phyloP scores from a whole-genome alignment of 192 early-diverging fungal species.

The Podila epigama region DNA sequence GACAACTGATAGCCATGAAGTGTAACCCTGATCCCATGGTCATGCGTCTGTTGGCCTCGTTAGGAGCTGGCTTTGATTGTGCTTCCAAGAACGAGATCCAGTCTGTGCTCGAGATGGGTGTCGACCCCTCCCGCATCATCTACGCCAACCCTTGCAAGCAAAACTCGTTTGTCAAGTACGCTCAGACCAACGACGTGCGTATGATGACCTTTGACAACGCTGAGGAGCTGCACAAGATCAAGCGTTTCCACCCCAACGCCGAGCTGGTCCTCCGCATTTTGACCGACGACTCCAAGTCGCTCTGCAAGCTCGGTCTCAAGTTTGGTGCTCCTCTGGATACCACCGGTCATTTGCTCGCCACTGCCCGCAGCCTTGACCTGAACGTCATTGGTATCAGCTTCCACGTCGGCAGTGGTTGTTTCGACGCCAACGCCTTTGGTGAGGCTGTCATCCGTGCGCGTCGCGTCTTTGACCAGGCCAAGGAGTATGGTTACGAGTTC shows the following conservation, averaged over 20 bases:
- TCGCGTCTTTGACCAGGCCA: slow-evolving; percentile 85
- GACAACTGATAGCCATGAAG: slow-evolving; percentile 77
- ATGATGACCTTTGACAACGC: slow-evolving; percentile 99
- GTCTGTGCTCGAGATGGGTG: slow-evolving; percentile 76
- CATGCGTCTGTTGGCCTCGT: slow-evolving; percentile 75
- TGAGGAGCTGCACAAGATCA: slow-evolving; percentile 95
- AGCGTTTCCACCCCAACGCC: slow-evolving; percentile 78
- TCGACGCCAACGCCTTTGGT: slow-evolving; percentile 82
- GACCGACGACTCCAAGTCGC: slow-evolving; percentile 89
- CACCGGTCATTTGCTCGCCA: slow-evolving; percentile 70
- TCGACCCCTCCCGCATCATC: slow-evolving; percentile 79
- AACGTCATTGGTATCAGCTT: slow-evolving; percentile 91
- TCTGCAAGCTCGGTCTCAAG: slow-evolving; percentile 92
- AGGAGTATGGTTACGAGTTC: slow-evolving; percentile 75
- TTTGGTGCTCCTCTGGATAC: slow-evolving; percentile 87
- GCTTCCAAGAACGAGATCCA: slow-evolving; percentile 92
- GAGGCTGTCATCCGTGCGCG: slow-evolving; percentile 88
- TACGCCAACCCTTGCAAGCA: slow-evolving; percentile 99
- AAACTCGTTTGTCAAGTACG: slow-evolving; percentile 89
- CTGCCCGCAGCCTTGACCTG: slow-evolving; percentile 80
- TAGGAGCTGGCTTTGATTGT: slow-evolving; percentile 95
- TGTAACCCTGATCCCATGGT: slow-evolving; percentile 92
- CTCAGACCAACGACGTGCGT: slow-evolving; percentile 75
- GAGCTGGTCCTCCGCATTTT: slow-evolving; percentile 90
- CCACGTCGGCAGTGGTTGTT: slow-evolving; percentile 96